A percentile compares a stretch with the other conserved stretches of the same genome.
Conservation (phyloP, 768 basidiomycete genomes). For the Lepiota venenata region DNA sequence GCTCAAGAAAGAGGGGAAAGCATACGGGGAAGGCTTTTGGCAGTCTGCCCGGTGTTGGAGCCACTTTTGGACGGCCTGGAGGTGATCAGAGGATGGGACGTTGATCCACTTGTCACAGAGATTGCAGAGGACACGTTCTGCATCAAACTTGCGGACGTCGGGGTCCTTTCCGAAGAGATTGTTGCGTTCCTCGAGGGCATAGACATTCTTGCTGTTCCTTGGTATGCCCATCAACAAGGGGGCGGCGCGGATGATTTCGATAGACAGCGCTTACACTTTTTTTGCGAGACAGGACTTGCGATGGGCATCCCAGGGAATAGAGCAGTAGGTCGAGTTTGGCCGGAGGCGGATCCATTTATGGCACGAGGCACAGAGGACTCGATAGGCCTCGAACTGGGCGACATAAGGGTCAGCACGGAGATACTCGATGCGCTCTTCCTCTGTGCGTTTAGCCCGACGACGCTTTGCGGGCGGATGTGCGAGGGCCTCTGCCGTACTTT, state of each 20-base stretch:
- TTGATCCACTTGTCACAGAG: slow-evolving; percentile 68
- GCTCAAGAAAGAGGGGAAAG: neutral
- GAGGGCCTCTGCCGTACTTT: slow-evolving; percentile 36
- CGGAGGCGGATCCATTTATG: slow-evolving; percentile 86
- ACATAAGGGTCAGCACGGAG: slow-evolving; percentile 71
- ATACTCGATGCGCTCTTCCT: slow-evolving; percentile 74
- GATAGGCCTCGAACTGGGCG: slow-evolving; percentile 76
- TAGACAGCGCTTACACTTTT: slow-evolving; percentile 52
- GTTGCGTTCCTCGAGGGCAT: slow-evolving; percentile 60
- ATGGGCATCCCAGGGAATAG: slow-evolving; percentile 88
- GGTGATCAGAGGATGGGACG: slow-evolving; percentile 57
- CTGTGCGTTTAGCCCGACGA: slow-evolving; percentile 71
- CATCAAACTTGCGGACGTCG: slow-evolving; percentile 71
- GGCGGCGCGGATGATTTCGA: neutral
- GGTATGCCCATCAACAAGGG: slow-evolving; percentile 6
- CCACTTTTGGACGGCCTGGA: slow-evolving; percentile 63
- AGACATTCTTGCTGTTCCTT: slow-evolving; percentile 48
- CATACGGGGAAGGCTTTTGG: slow-evolving; percentile 29
- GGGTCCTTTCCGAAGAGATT: slow-evolving; percentile 59
- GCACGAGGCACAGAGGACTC: slow-evolving; percentile 75
- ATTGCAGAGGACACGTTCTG: slow-evolving; percentile 67
- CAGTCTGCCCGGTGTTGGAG: slow-evolving; percentile 57
- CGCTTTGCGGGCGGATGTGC: slow-evolving; percentile 55
- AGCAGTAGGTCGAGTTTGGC: slow-evolving; percentile 84
- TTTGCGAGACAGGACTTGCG: slow-evolving; percentile 79